Percentiles rank a stretch among this genome's conserved stretches.
Conservation (phyloP, 176 grass and related monocot genomes). For the Triticum urartu region DNA sequence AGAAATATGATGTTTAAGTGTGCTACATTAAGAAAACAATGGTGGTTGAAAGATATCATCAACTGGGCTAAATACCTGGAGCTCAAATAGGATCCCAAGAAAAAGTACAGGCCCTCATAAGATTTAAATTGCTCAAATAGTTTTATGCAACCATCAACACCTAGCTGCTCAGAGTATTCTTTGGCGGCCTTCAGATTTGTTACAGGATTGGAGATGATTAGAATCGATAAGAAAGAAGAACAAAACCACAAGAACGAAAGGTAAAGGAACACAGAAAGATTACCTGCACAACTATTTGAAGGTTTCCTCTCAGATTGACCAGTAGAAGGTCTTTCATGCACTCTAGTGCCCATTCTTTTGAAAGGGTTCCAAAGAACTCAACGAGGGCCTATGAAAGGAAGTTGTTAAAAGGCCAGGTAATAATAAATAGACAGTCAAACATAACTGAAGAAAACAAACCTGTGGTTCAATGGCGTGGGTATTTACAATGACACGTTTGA, state of each 20-base stretch:
- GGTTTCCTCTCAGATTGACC: constrained; percentile 90
- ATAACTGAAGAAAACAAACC: constrained; percentile 51
- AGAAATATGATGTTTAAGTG: constrained; percentile 35
- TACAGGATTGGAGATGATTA: constrained; percentile 14
- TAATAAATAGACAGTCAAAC: background rate
- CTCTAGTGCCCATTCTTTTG: constrained; percentile 92
- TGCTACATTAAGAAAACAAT: background rate
- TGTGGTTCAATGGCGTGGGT: constrained; percentile 96
- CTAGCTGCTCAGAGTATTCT: constrained; percentile 90
- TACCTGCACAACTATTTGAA: constrained; percentile 99
- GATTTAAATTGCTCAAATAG: constrained; percentile 99
- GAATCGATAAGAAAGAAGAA: background rate
- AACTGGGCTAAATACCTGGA: constrained; percentile 66
- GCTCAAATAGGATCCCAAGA: constrained; percentile 94
- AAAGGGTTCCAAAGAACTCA: constrained; percentile 96
- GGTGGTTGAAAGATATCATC: background rate
- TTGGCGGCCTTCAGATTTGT: constrained; percentile 63
- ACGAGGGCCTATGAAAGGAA: constrained; percentile 65
- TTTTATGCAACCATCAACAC: constrained; percentile 86
- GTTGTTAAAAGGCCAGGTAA: constrained; percentile 18
- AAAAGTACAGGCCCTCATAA: constrained; percentile 97
- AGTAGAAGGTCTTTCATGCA: constrained; percentile 98
- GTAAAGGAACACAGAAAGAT: background rate
- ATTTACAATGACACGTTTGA: constrained; percentile 96
- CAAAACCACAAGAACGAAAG: background rate